Evolutionary conservation across 1,284 basidiomycete genomes (phyloP), one percentile per base, ranked within the genome.

Genomic region (Leucoagaricus sp.): DNA sequence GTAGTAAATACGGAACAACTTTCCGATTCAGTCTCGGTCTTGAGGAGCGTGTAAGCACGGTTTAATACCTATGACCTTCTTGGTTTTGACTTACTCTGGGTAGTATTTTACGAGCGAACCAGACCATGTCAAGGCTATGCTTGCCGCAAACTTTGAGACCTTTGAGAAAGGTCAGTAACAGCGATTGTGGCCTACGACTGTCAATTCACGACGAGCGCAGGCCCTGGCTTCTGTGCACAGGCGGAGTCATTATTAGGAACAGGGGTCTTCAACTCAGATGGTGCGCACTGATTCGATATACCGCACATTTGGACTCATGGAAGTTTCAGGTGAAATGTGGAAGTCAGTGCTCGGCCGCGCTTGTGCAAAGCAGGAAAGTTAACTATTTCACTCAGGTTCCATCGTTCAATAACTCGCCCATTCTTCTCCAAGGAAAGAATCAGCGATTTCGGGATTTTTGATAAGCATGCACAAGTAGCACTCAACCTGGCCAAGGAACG

Each of bases 341-440:
- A 49, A 49, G 47, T 49, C 9, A 34, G 45, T 47, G 31, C 31
- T 42, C n/a, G n/a, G n/a, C n/a, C n/a, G n/a, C n/a, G n/a, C n/a
- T n/a, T n/a, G n/a, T n/a, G n/a, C n/a, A 17, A 23, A 42, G n/a
- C 40, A n/a, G n/a, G 8, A 17, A 26, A 33, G 31, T 7, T 13
- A 26, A 36, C 28, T 21, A 65, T 21, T 42, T 52, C 33, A n/a
- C n/a, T n/a, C 33, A 72, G 76, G 59, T 79, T 79, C 54, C 79
- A 81, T 62, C 73, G 80, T 28, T 61, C 70, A 6, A 79, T 82
- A 64, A 77, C 79, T 0, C 73, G 80, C n/a, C 80, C 79, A 0
- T 81, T 80, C 64, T 81, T 82, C 66, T 70, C 49, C 44, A 71
- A 65, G 36, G 76, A 81, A 23, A 67, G 78, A 8, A 70, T 82